These are phyloP conservation scores for Priceomyces haplophilus DNA, from an alignment of 805 yeast genomes.

Conservation along the genomic window DNA sequence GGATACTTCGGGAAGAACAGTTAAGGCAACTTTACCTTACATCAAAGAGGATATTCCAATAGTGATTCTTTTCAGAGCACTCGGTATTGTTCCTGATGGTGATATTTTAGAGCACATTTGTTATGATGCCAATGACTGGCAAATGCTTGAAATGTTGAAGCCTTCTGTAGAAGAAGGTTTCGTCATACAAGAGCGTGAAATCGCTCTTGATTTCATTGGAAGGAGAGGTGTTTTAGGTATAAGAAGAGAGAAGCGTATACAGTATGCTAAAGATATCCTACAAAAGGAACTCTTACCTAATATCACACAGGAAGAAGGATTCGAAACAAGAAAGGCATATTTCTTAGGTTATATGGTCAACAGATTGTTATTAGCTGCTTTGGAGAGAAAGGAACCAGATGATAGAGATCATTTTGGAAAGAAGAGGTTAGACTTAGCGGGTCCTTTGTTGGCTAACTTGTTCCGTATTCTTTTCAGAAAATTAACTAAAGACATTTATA, in stretches of 20 bases:
- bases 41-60: constrained; percentile 96
- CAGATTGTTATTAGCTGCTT: constrained; percentile 88
- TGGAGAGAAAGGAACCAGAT: constrained; percentile 96
- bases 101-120: constrained; percentile 97
- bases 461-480: constrained; percentile 93
- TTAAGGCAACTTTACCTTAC: constrained; percentile 93
- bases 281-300: constrained; percentile 96
- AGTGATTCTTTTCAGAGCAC: constrained; percentile 93
- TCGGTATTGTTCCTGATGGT: constrained; percentile 98
- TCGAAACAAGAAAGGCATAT: constrained; percentile 93
- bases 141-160: constrained; percentile 97
- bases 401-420: constrained; percentile 99
- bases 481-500: constrained; percentile 91
- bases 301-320: constrained; percentile 96
- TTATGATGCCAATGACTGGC: constrained; percentile 98
- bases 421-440: constrained; percentile 97
- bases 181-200: constrained; percentile 96
- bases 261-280: constrained; percentile 93
- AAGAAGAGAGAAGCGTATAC: constrained; percentile 95
- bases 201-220: constrained; percentile 96
- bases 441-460: constrained; percentile 92
- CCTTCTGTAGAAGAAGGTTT: constrained; percentile 99
- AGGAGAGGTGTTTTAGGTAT: constrained; percentile 97
- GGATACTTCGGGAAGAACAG: constrained; percentile 70
- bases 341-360: constrained; percentile 98